phyloP scores from a whole-genome alignment of 1,284 basidiomycete genomes.

The Leucoagaricus sp. region DNA sequence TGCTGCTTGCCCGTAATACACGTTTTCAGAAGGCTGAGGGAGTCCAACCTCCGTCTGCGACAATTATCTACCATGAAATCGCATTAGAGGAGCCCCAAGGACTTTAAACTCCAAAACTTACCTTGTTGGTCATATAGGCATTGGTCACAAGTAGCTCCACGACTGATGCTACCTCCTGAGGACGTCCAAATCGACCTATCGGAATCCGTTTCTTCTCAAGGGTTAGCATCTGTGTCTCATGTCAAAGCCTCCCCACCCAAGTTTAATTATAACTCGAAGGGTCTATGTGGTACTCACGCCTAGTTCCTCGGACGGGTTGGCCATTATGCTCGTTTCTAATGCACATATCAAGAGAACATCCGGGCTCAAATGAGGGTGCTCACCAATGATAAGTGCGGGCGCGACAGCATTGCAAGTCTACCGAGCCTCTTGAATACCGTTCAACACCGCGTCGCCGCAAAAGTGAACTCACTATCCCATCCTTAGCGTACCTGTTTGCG shows the following conservation, averaged over 20 bases:
- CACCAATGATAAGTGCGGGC: constrained; percentile 51
- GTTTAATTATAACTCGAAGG: too few relatives aligned
- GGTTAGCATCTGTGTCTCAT: not conserved
- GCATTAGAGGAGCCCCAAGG: constrained; percentile 9
- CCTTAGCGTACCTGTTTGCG: constrained; percentile 50
- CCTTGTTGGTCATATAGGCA: constrained; percentile 59
- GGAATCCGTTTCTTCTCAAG: constrained; percentile 36
- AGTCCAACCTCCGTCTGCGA: constrained; percentile 38
- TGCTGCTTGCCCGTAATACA: too few relatives aligned
- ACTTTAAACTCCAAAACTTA: constrained; percentile 21
- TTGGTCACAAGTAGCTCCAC: constrained; percentile 51
- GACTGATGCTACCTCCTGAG: constrained; percentile 51
- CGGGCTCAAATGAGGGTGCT: not conserved
- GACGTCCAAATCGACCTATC: constrained; percentile 49
- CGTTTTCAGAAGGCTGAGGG: constrained; percentile 22
- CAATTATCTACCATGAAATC: constrained; percentile 33
- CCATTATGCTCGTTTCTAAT: constrained; percentile 50
- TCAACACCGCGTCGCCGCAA: not conserved
- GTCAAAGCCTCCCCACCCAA: not conserved
- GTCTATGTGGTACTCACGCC: constrained; percentile 19
- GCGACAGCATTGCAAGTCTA: constrained; percentile 57
- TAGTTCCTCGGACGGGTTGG: constrained; percentile 38
- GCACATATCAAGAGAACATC: not conserved
- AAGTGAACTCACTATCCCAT: constrained; percentile 46
- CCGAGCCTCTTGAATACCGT: not conserved